Evolutionary conservation across 1,284 basidiomycete genomes (phyloP).

Genomic region (Sanghuangporus baumii): DNA sequence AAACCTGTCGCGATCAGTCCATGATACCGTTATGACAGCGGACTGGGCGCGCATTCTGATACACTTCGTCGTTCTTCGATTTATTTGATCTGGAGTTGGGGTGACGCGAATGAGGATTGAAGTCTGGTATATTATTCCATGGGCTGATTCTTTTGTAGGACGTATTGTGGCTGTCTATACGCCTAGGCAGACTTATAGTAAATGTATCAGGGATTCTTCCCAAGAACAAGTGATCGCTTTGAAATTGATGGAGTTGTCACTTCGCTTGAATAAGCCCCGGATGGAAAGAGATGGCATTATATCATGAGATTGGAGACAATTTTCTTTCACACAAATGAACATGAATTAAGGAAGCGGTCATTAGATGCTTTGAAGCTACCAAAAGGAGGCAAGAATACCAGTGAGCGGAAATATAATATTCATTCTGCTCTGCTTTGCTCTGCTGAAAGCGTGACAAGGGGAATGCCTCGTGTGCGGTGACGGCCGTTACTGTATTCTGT

Average conservation of each 20-base stretch:
- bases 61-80: neutral
- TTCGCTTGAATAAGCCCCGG: too few relatives aligned
- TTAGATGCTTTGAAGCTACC: too few relatives aligned
- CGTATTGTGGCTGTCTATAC: neutral
- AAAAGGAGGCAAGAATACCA: too few relatives aligned
- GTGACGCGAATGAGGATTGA: neutral
- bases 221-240: neutral
- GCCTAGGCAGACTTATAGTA: neutral
- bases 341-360: too few relatives aligned
- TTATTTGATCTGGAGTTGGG: neutral
- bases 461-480: neutral
- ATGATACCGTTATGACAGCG: conserved; percentile 15
- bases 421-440: too few relatives aligned
- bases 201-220: neutral
- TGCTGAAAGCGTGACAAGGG: neutral
- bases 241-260: too few relatives aligned
- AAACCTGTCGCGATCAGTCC: conserved; percentile 37
- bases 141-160: neutral
- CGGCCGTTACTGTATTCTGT: neutral
- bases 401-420: too few relatives aligned
- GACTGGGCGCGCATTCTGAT: neutral
- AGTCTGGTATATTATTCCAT: neutral
- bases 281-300: too few relatives aligned
- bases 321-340: too few relatives aligned
- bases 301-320: too few relatives aligned